Percentiles rank a stretch among this genome's conserved stretches.
Evolutionary conservation across 2,329 filamentous ascomycete species (phyloP).

Genomic region (Colletotrichum shisoi): DNA sequence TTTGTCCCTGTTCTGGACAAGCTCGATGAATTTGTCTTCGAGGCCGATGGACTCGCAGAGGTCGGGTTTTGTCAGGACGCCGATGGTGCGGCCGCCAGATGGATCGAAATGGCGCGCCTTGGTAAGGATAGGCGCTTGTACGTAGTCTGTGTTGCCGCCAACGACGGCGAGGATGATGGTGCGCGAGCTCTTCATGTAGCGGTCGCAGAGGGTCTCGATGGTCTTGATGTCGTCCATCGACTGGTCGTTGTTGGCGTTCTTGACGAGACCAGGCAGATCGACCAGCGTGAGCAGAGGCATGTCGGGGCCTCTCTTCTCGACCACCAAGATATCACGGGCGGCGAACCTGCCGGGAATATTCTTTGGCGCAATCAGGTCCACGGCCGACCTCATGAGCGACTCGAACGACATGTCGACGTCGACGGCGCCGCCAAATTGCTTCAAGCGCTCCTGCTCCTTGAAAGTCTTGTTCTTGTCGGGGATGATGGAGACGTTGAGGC

Average conservation of each 20-base stretch:
- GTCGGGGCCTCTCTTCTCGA: slow-evolving; percentile 67
- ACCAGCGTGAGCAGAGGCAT: slow-evolving; percentile 68
- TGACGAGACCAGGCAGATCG: slow-evolving; percentile 67
- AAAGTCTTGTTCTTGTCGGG: slow-evolving; percentile 59
- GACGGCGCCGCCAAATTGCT: slow-evolving; percentile 59
- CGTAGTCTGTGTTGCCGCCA: slow-evolving; percentile 64
- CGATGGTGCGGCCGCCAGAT: slow-evolving; percentile 58
- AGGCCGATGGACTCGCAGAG: slow-evolving; percentile 62
- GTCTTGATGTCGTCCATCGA: slow-evolving; percentile 61
- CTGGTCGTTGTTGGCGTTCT: slow-evolving; percentile 62
- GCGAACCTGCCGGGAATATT: slow-evolving; percentile 61
- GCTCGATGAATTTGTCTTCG: slow-evolving; percentile 63
- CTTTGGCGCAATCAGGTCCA: slow-evolving; percentile 60
- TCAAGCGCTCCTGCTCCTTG: slow-evolving; percentile 57
- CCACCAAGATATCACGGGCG: slow-evolving; percentile 62
- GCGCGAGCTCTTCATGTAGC: slow-evolving; percentile 64
- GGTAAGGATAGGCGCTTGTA: slow-evolving; percentile 60
- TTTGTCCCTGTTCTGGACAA: slow-evolving; percentile 59
- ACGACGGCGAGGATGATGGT: slow-evolving; percentile 65
- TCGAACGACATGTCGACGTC: slow-evolving; percentile 58
- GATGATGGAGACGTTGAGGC: slow-evolving; percentile 62
- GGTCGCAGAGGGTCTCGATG: slow-evolving; percentile 60
- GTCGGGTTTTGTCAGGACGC: slow-evolving; percentile 62
- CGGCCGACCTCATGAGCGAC: slow-evolving; percentile 59
- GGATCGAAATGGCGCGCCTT: slow-evolving; percentile 62